Evolutionary conservation across 129 eudicot species (phyloP).

Genomic region (Chrysanthemum lavandulifolium): DNA sequence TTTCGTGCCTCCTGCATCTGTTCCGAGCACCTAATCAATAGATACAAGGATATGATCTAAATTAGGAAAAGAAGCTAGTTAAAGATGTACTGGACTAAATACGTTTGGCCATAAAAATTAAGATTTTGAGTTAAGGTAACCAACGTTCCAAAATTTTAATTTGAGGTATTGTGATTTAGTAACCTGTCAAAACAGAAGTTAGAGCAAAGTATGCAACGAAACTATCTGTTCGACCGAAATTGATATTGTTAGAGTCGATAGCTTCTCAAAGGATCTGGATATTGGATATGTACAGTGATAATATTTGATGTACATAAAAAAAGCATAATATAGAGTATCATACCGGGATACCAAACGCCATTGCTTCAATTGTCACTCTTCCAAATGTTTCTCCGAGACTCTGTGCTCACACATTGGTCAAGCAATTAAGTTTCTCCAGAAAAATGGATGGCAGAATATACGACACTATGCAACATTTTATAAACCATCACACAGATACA

Average conservation of each 20-base stretch:
- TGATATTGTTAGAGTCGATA: background rate
- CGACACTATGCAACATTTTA: background rate
- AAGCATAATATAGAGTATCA: background rate
- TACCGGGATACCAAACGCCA: conserved; percentile 92
- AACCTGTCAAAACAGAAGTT: background rate
- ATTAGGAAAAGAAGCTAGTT: background rate
- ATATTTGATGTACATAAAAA: background rate
- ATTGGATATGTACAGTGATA: background rate
- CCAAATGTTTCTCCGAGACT: conserved; percentile 97
- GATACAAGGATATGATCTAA: conserved; percentile 1
- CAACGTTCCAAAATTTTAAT: background rate
- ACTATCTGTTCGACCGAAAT: background rate
- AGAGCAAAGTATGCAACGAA: background rate
- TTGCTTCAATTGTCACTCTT: conserved; percentile 96
- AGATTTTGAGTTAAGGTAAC: background rate
- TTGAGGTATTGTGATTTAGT: background rate
- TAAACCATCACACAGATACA: background rate
- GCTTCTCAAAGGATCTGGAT: background rate
- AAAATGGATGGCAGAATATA: background rate
- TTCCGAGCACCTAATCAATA: conserved; percentile 77
- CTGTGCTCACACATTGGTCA: conserved; percentile 38
- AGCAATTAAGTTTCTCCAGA: background rate
- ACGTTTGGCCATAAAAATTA: background rate
- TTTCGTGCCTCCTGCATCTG: conserved; percentile 93
- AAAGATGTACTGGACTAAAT: background rate